Conservation (phyloP, 140 eudicot species). For the Cichorium intybus region DNA sequence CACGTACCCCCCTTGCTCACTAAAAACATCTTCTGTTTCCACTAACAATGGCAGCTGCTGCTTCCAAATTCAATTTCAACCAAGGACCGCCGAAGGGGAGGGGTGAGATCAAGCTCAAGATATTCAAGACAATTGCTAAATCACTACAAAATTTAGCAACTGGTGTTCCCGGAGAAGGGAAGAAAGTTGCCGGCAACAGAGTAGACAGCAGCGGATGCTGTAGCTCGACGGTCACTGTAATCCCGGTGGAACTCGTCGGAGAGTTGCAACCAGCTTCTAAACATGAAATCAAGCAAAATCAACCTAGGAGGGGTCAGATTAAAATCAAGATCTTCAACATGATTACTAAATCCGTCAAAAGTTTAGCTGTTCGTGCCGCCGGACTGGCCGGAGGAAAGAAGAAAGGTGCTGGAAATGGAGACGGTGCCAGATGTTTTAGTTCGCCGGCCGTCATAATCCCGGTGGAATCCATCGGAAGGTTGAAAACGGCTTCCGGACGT, state of each 20-base stretch:
- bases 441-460: slow-evolving; percentile 9
- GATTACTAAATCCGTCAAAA: neutral
- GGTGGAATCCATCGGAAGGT: neutral
- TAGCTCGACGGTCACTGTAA: neutral
- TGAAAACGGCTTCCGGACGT: neutral
- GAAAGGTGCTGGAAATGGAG: slow-evolving; percentile 16
- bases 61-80: neutral
- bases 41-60: neutral
- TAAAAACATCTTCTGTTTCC: neutral
- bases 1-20: neutral
- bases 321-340: slow-evolving; percentile 11
- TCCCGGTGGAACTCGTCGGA: neutral
- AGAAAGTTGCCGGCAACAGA: neutral
- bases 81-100: neutral
- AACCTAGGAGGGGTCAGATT: slow-evolving; percentile 24
- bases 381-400: neutral
- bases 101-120: slow-evolving; percentile 1
- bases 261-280: neutral
- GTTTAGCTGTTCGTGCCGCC: neutral
- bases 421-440: neutral
- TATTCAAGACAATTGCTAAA: slow-evolving; percentile 1
- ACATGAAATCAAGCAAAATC: slow-evolving; percentile 6
- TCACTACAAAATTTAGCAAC: neutral
- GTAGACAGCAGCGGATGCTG: neutral
- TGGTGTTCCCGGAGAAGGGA: slow-evolving; percentile 1